A percentile compares a stretch with the other conserved stretches of the same genome.
Evolutionary conservation across 192 early-diverging fungal genomes (phyloP).

Genomic region (Radiomyces spectabilis): DNA sequence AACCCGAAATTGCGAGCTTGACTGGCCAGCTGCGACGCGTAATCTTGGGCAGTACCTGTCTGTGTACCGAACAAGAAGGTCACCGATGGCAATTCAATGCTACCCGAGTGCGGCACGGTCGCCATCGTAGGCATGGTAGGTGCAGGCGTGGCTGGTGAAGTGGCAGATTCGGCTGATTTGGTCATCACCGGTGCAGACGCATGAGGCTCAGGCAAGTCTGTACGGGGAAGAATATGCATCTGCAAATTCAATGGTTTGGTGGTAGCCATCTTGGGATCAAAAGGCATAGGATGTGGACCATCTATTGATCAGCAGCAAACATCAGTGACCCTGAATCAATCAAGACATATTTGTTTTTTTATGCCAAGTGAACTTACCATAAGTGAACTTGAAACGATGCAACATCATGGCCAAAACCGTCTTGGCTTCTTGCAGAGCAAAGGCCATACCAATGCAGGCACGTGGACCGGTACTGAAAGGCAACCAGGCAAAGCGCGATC

Average conservation of each 20-base stretch:
- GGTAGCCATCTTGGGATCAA: constrained; percentile 17
- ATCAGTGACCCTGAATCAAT: too few species aligned
- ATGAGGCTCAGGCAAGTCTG: constrained; percentile 21
- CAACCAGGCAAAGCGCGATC: constrained; percentile 42
- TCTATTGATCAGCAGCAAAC: too few species aligned
- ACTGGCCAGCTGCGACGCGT: constrained; percentile 31
- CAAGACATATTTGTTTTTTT: too few species aligned
- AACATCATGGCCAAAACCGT: constrained; percentile 45
- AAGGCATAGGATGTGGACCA: constrained; percentile 12
- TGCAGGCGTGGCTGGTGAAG: background rate
- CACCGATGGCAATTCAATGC: constrained; percentile 22
- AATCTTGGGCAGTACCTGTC: constrained; percentile 47
- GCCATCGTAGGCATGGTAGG: background rate
- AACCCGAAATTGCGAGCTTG: constrained; percentile 35
- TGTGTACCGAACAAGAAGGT: constrained; percentile 46
- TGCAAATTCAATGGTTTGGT: constrained; percentile 29
- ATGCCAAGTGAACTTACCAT: too few species aligned
- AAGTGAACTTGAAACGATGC: constrained; percentile 32
- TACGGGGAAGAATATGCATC: constrained; percentile 24
- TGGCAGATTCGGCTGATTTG: background rate
- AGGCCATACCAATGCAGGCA: constrained; percentile 50
- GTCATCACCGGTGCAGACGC: background rate
- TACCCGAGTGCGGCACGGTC: background rate
- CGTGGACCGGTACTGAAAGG: constrained; percentile 44
- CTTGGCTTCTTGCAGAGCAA: constrained; percentile 52